Conservation (phyloP, 495 filamentous ascomycete genomes). For the Lasiosphaeriaceae sp. region DNA sequence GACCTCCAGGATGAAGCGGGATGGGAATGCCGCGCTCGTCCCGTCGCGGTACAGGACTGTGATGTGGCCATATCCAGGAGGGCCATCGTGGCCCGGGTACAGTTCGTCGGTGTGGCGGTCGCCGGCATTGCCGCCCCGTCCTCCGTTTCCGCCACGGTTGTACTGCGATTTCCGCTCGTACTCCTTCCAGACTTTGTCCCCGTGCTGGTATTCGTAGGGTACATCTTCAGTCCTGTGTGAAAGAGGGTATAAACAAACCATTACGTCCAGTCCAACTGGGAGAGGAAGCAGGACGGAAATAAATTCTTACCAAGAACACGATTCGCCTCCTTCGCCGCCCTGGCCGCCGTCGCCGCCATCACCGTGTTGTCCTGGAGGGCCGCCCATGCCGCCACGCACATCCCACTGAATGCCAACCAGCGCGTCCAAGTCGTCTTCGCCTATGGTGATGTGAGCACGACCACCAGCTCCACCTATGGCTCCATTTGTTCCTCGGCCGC, state of each 20-base stretch:
- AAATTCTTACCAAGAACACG: constrained; percentile 11
- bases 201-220: no score
- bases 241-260: no score
- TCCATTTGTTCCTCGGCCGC: constrained; percentile 19
- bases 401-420: constrained; percentile 31
- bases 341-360: constrained; percentile 29
- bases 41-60: constrained; percentile 14
- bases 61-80: constrained; percentile 7
- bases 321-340: constrained; percentile 7
- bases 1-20: constrained; percentile 33
- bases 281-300: no score
- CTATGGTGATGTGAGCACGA: constrained; percentile 23
- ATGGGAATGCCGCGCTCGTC: constrained; percentile 24
- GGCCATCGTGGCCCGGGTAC: constrained; percentile 6
- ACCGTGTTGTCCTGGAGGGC: constrained; percentile 24
- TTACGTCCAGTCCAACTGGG: no score
- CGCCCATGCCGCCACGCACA: constrained; percentile 24
- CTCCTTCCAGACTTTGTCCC: no score
- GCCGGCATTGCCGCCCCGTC: constrained; percentile 22
- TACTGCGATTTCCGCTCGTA: no score
- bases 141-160: constrained; percentile 10
- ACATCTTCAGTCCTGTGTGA: no score
- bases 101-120: constrained; percentile 15
- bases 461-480: constrained; percentile 32
- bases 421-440: constrained; percentile 28